These are phyloP conservation scores for Tremellales sp. DNA, from an alignment of 1,284 basidiomycete species.

Conservation along the genomic window DNA sequence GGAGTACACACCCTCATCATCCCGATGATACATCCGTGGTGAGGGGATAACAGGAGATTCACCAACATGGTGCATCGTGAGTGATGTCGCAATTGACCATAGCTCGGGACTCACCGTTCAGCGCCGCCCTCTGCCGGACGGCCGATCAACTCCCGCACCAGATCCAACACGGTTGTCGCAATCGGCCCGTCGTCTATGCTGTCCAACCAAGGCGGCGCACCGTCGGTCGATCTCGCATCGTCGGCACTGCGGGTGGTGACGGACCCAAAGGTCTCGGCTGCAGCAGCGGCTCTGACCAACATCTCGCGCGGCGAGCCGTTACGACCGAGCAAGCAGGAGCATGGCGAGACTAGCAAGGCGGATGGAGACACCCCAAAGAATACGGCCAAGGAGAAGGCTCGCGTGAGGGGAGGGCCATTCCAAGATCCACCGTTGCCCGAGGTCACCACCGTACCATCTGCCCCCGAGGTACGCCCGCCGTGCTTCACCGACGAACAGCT, in stretches of 20 bases:
- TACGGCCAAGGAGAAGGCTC: constrained; percentile 11
- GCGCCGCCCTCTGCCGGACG: constrained; percentile 5
- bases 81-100: not conserved
- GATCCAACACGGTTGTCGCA: constrained; percentile 37
- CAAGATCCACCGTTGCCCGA: constrained; percentile 23
- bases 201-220: constrained; percentile 12
- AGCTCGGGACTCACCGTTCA: no score
- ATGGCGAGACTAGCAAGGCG: constrained; percentile 6
- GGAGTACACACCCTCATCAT: no score
- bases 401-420: constrained; percentile 18
- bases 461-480: constrained; percentile 10
- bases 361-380: constrained; percentile 6
- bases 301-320: not conserved
- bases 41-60: no score
- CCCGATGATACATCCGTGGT: no score
- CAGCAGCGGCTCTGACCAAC: constrained; percentile 11
- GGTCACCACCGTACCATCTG: constrained; percentile 16
- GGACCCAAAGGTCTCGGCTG: constrained; percentile 10
- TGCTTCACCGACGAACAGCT: not conserved
- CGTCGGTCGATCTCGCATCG: constrained; percentile 16
- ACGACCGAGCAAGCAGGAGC: constrained; percentile 1
- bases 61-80: not conserved
- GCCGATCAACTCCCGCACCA: constrained; percentile 14
- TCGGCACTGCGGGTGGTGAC: constrained; percentile 17
- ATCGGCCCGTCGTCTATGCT: constrained; percentile 12